Evolutionary conservation across 257 asterid genomes (phyloP), one percentile per base, ranked within the genome.

Genomic region (Dorcoceras hygrometricum): DNA sequence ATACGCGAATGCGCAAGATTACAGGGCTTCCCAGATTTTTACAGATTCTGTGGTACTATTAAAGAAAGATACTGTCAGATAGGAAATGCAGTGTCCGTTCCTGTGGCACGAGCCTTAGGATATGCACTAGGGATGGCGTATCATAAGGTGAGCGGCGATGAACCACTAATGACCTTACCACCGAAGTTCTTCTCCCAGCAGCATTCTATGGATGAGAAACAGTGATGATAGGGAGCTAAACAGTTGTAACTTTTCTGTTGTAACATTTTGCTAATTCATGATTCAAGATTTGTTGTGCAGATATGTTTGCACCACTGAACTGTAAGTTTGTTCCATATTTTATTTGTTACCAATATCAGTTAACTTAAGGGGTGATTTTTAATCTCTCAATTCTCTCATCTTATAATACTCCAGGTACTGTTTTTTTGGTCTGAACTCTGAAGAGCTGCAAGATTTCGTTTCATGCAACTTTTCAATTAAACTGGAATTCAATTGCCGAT

Each of bases 1-100:
- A 28, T 89, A 64, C 85, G 97, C 0, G 98, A 89, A 65, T 87
- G 80, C 61, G 97, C 98, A 19, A 79, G 97, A 46, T 64, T 89
- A 74, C 97, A 93, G 73, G 98, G 98, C 5, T 92, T 92, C 63
- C 97, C 97, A 5, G 98, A 93, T 54, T 83, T 76, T 70, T 93
- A 86, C 75, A 76, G 86, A 66, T 88, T 93, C 56, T 78, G 81
- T 51, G 98, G 97, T 8, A 75, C 85, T 5, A 58, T 74, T 5
- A 87, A 76, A 59, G 91, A 82, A 5, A 78, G 96, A 81, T 92
- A 89, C 71, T 58, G 94, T 59, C 96, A 89, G 72, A 71, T 92
- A 36, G 97, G 98, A 43, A 92, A 89, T 55, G 97, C 96, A 0
- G 97, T 92, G 10, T 86, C 96, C 0, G 61, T 89, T 62, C 95